These are phyloP conservation scores for Pythium folliculosum DNA, from an alignment of 352 stramenopile genomes.

Conservation along the genomic window DNA sequence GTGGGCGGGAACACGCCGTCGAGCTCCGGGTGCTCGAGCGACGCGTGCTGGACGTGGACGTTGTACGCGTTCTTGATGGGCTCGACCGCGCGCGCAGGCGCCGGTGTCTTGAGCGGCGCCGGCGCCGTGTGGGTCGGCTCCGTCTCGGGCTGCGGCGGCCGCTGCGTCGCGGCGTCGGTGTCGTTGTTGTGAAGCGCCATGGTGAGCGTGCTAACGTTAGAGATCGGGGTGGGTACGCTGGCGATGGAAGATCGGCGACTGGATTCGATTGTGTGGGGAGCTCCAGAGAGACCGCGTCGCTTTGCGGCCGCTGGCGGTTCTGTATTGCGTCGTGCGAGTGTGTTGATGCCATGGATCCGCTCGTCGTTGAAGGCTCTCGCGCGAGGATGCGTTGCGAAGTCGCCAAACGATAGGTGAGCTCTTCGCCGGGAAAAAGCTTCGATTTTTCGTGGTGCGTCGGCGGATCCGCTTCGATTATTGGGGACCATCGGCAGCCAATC, in stretches of 20 bases:
- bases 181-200: neutral
- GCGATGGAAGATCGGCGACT: neutral
- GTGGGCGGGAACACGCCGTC: conserved; percentile 28
- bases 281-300: neutral
- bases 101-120: neutral
- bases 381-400: neutral
- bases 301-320: neutral
- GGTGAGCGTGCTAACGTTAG: neutral
- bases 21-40: conserved; percentile 26
- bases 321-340: neutral
- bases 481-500: neutral
- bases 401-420: neutral
- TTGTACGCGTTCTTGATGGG: conserved; percentile 29
- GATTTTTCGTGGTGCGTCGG: neutral
- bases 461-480: neutral
- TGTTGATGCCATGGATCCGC: neutral
- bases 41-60: conserved; percentile 11
- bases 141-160: neutral
- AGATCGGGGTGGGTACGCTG: neutral
- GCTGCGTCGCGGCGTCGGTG: neutral
- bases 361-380: too few species aligned
- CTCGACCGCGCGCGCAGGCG: neutral
- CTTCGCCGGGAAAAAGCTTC: neutral
- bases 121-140: neutral
- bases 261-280: too few species aligned